Evolutionary conservation across 345 rosid genomes (phyloP).

Genomic region (Eutrema yunnanense): DNA sequence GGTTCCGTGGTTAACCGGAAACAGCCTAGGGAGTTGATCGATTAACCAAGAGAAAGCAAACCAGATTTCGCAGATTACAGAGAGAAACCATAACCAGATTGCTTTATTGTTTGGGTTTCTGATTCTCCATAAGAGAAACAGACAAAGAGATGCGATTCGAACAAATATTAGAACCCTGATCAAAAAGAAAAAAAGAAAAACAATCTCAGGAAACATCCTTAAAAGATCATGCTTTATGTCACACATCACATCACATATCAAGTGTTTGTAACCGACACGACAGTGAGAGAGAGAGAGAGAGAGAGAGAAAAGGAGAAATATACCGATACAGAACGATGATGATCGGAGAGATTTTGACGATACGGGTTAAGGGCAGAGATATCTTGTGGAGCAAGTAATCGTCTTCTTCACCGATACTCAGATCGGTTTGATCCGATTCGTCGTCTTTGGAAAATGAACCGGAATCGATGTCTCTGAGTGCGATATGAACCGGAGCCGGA

Average conservation of each 20-base stretch:
- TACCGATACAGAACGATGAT: slow-evolving; percentile 16
- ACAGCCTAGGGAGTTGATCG: slow-evolving; percentile 80
- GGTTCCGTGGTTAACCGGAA: slow-evolving; percentile 51
- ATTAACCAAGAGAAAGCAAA: slow-evolving; percentile 87
- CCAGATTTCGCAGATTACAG: slow-evolving; percentile 78
- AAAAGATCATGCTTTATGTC: slow-evolving; percentile 5
- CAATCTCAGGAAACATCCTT: not conserved
- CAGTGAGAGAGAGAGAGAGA: not conserved
- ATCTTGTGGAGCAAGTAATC: slow-evolving; percentile 23
- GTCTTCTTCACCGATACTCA: slow-evolving; percentile 25
- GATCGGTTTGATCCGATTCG: slow-evolving; percentile 13
- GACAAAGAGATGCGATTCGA: slow-evolving; percentile 49
- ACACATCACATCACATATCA: not conserved
- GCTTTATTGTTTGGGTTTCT: slow-evolving; percentile 64
- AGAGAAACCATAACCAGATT: slow-evolving; percentile 77
- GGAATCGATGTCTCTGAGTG: slow-evolving; percentile 21
- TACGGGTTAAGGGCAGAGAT: slow-evolving; percentile 21
- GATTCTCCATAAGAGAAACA: slow-evolving; percentile 70
- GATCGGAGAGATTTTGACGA: slow-evolving; percentile 30
- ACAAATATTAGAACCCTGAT: slow-evolving; percentile 50
- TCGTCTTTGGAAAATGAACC: slow-evolving; percentile 37
- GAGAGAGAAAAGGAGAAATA: not conserved
- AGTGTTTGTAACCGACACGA: slow-evolving; percentile 24
- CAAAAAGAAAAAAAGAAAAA: not conserved
- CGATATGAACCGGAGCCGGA: slow-evolving; percentile 29